Base-by-base conservation (phyloP, 441 rosid genomes). In the Bruguiera hainesii region DNA sequence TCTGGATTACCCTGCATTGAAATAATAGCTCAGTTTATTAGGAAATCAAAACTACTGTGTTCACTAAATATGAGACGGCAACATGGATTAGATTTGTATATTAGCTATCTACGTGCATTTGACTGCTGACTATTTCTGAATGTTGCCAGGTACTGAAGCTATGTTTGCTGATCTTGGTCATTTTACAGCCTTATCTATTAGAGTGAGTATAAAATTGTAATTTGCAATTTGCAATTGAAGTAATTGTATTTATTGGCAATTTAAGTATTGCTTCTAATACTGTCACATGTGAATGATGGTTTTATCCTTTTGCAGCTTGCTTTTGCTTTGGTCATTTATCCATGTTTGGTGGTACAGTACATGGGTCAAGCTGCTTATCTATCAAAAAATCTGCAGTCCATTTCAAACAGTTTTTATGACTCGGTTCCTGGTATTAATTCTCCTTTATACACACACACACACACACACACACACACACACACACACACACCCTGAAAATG, bases 341-440 rank as follows among this genome's bases (percentile, higher is more conserved):
- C 97, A 6, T 91, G 97, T 76, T 81, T 93, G 85, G 96, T 91
- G 71, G 81, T 91, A 67, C 98, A 93, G 77, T 93, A 93, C 82
- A 87, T 93, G 96, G 98, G 96, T 55, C 98, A 93, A 77, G 96
- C 97, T 79, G 97, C 98, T n/a, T 93, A 78, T 81, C 80, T 93
- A 68, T 93, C 98, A 19, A 90, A 79, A 79, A 70, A 91, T 77
- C 79, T 69, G 39, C 25, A 6, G 2, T 76, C 78, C 31, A 63
- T 89, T 35, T 28, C 71, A 25, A 39, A 81, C 73, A 84, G 89
- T 76, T 93, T 93, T 76, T 93, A 80, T 76, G 78, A 74, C 68
- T 91, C 98, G n/a, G 76, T 93, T 76, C 98, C 98, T 61, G 84
- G 97, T 93, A 63, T 75, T 73, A 26, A 50, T 58, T 66, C 61